Percentiles rank a stretch among this genome's conserved stretches.
phyloP scores from a whole-genome alignment of 1,139 yeast genomes.

The Taiozyma sp. region DNA sequence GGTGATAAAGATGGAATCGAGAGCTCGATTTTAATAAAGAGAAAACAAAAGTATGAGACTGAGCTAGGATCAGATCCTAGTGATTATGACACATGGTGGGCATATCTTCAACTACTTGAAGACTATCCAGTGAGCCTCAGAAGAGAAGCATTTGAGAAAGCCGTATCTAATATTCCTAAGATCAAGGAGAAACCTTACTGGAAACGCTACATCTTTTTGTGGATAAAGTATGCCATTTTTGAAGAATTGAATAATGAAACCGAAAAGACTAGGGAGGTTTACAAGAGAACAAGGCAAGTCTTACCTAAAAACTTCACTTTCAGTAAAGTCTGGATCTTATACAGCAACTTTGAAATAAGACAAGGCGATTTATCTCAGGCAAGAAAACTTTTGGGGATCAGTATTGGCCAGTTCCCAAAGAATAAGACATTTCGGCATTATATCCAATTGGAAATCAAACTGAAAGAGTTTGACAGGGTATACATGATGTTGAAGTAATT shows the following conservation, averaged over 20 bases:
- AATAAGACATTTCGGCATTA: conserved; percentile 57
- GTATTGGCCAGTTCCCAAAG: conserved; percentile 66
- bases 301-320: conserved; percentile 63
- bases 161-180: conserved; percentile 35
- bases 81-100: conserved; percentile 84
- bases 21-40: conserved; percentile 44
- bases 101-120: conserved; percentile 46
- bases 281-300: conserved; percentile 46
- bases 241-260: conserved; percentile 50
- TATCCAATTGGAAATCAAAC: conserved; percentile 42
- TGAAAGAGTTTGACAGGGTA: conserved; percentile 81
- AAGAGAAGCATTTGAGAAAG: conserved; percentile 39
- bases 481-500: background rate
- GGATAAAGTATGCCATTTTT: conserved; percentile 65
- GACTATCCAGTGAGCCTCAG: conserved; percentile 27
- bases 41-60: conserved; percentile 52
- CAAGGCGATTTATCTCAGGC: conserved; percentile 47
- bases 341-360: conserved; percentile 72
- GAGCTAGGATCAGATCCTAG: conserved; percentile 41
- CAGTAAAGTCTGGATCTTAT: conserved; percentile 70
- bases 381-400: conserved; percentile 67
- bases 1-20: conserved; percentile 56
- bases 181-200: conserved; percentile 40
- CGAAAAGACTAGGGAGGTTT: conserved; percentile 41
- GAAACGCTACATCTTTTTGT: conserved; percentile 65